Evolutionary conservation across 495 filamentous ascomycete species (phyloP).

Genomic region (Platismatia glauca): DNA sequence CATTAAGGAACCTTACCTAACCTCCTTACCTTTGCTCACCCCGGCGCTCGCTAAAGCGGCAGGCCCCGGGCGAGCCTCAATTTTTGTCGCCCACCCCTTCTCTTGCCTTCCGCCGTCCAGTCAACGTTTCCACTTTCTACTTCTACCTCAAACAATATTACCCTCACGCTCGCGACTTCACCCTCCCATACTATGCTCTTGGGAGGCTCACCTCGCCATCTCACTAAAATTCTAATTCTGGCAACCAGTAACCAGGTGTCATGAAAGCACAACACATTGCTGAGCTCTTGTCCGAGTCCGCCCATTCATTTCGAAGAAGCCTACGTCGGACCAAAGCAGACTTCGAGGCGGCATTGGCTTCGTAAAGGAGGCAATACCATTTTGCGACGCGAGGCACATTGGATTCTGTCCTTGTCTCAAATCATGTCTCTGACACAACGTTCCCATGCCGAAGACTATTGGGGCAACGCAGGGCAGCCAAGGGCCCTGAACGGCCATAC

Average conservation of each 20-base stretch:
- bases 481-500: slow-evolving; percentile 26
- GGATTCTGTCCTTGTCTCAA: background rate
- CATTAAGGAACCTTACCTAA: too few species aligned
- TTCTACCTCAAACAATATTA: too few species aligned
- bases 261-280: slow-evolving; percentile 1
- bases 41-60: too few species aligned
- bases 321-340: background rate
- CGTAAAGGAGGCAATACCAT: background rate
- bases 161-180: background rate
- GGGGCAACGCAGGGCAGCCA: slow-evolving; percentile 11
- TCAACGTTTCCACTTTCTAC: background rate
- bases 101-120: too few species aligned
- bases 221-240: too few species aligned
- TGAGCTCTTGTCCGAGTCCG: background rate
- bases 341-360: background rate
- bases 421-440: slow-evolving; percentile 14
- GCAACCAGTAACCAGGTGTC: background rate
- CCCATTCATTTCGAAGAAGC: background rate
- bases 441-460: slow-evolving; percentile 13
- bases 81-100: too few species aligned
- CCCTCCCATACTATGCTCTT: background rate
- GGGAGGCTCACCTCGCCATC: too few species aligned
- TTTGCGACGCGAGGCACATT: background rate
- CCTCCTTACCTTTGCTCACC: too few species aligned
- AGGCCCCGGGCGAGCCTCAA: too few species aligned